Evolutionary conservation across 176 grass and related monocot species (phyloP), one percentile per base, ranked within the genome.

Genomic region (Triticum urartu): DNA sequence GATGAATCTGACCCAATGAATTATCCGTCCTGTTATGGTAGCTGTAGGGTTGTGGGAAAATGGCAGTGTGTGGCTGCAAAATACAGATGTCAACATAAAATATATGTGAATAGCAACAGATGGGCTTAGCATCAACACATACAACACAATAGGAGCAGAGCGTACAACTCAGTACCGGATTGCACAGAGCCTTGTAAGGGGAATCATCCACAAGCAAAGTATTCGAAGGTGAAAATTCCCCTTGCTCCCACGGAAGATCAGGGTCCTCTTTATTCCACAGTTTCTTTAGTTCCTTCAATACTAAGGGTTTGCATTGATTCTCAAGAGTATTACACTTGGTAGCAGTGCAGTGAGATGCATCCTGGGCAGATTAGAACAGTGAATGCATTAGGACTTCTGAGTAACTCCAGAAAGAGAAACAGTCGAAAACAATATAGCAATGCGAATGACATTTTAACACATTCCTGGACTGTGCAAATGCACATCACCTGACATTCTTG

Each of bases 161-260:
- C 43, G 45, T 42, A 35, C 26, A 82, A 67, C 24, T 83, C 72
- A 87, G 81, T 99, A 99, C 97, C 72, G 89, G 97, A 80, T 99
- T 99, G 85, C 90, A 79, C 48, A 96, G 38, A 81, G 92, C 92
- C 87, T 99, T 99, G 77, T 94, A 99, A 84, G 97, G 97, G 78
- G 97, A 99, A 89, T 99, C 97, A 87, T 99, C 94, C 60, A 99
- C 92, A 73, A 96, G 90, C 72, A 99, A 91, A 59, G 97, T 99
- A 91, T 99, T 99, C 83, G 84, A 92, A 79, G 84, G 86, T 70
- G 92, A 96, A 77, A 90, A 99, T 33, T 91, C 86, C 79, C 94
- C 97, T 72, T 88, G 83, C 34, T 73, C 82, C 97, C 91, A 96
- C 72, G 94, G 97, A 77, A 99, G 92, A 86, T 83, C 81, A 92